Base-by-base conservation (phyloP, 306 rosid species). In the Spatholobus suberectus region DNA sequence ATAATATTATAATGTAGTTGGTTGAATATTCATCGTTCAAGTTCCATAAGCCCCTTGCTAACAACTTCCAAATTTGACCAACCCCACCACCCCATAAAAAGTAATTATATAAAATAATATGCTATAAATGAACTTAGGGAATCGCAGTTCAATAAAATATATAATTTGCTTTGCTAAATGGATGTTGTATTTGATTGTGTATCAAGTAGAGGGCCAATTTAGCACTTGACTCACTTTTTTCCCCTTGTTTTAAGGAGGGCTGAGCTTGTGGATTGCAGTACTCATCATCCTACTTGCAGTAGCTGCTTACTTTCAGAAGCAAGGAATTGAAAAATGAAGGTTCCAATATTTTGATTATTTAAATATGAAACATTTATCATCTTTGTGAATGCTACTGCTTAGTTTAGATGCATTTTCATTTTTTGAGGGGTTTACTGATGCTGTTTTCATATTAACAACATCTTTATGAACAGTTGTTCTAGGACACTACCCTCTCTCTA, bases 251-350 rank as follows among this genome's bases (percentile, higher is more conserved):
- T 15, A 90, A 93, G 99, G 94, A 80, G 94, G 90, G 74, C 35
- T 71, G 84, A 89, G 78, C 92, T 80, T 93, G 67, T 93, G 96
- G 99, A 51, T 92, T 67, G 77, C 90, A 37, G 15, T 92, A 83
- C 46, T 95, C 41, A 83, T 92, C 70, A 70, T 93, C 83, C 78
- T 95, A 44, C 82, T 93, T 17, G 93, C 96, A n/a, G 23, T 89
- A 71, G 91, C 87, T 12, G 91, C 88, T 46, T 95, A 92, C 87
- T 87, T 88, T 79, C 40, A 84, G 72, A 89, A 86, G 71, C 58
- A 70, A 81, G 90, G 73, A 82, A 49, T 78, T 67, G 44, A 43
- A 68, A 70, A 72, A 74, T 73, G 62, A 75, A 59, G 69, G 81
- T 73, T 80, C 44, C 81, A 24, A 18, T 73, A 49, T 24, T 66